Conservation (phyloP, 768 basidiomycete species). For the Boletus sp. region DNA sequence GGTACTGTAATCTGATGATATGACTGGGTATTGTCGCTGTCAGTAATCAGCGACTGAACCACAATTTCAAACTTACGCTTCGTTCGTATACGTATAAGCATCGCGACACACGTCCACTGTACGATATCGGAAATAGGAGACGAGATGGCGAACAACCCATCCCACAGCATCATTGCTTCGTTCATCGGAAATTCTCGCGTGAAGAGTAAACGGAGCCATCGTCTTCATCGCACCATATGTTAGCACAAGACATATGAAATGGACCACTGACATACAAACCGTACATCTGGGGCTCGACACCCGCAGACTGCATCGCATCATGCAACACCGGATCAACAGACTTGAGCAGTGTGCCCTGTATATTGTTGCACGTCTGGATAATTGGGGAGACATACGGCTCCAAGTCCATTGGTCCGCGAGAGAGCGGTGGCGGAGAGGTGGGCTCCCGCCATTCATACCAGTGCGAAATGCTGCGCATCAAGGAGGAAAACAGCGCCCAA, state of each 20-base stretch:
- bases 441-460: slow-evolving; percentile 78
- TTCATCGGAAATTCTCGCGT: slow-evolving; percentile 85
- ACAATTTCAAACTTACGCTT: slow-evolving; percentile 53
- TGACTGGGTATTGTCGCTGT: slow-evolving; percentile 48
- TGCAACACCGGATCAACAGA: slow-evolving; percentile 78
- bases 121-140: slow-evolving; percentile 71
- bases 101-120: slow-evolving; percentile 87
- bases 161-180: slow-evolving; percentile 90
- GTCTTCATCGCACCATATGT: slow-evolving; percentile 43
- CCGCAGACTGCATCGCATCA: slow-evolving; percentile 68
- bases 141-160: slow-evolving; percentile 84
- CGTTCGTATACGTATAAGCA: slow-evolving; percentile 93
- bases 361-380: slow-evolving; percentile 72
- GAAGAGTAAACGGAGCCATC: slow-evolving; percentile 92
- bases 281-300: slow-evolving; percentile 95
- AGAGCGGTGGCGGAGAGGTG: slow-evolving; percentile 23
- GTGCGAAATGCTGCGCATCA: slow-evolving; percentile 76
- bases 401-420: slow-evolving; percentile 41
- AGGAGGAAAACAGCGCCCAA: slow-evolving; percentile 72
- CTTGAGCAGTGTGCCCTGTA: slow-evolving; percentile 73
- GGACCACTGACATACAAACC: slow-evolving; percentile 66
- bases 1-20: slow-evolving; percentile 80
- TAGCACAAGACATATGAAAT: slow-evolving; percentile 8
- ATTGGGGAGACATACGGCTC: slow-evolving; percentile 80
- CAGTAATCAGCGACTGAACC: slow-evolving; percentile 2